Conservation (phyloP, 352 stramenopile genomes). For the Peronospora farinosa region DNA sequence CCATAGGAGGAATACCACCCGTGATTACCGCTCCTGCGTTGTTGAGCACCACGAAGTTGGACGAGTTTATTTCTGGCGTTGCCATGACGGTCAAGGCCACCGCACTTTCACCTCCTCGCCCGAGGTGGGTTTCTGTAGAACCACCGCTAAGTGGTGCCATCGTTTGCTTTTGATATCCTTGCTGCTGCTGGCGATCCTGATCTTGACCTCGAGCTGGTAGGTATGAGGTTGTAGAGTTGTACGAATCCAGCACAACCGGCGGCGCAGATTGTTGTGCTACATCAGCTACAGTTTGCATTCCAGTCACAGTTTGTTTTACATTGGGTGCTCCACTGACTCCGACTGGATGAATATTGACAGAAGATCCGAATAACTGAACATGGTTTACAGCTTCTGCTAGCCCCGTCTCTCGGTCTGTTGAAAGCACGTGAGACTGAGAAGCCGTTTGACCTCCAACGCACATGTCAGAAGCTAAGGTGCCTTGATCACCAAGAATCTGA, state of each 20-base stretch:
- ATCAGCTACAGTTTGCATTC: conserved; percentile 4
- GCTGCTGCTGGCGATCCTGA: conserved; percentile 9
- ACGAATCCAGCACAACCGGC: conserved; percentile 33
- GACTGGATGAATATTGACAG: conserved; percentile 2
- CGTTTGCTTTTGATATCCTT: conserved; percentile 10
- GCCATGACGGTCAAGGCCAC: conserved; percentile 15
- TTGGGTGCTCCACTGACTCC: conserved; percentile 6
- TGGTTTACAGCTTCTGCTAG: conserved; percentile 23
- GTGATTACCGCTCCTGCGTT: conserved; percentile 13
- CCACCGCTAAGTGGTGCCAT: conserved; percentile 12
- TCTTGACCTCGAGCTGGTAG: conserved; percentile 12
- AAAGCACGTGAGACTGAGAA: conserved; percentile 11
- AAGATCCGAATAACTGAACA: conserved; percentile 14
- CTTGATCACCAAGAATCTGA: conserved; percentile 1
- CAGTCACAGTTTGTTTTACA: conserved; percentile 8
- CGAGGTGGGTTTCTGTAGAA: background rate
- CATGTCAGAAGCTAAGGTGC: background rate
- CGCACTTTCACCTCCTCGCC: conserved; percentile 7
- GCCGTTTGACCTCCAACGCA: conserved; percentile 1
- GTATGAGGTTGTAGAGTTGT: conserved; percentile 16
- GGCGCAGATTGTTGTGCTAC: conserved; percentile 16
- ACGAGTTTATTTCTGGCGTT: conserved; percentile 6
- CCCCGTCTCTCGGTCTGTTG: conserved; percentile 21
- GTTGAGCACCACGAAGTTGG: conserved; percentile 22
- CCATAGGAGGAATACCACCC: conserved; percentile 3